Base-by-base conservation (phyloP, 2,329 filamentous ascomycete species). In the Knufia petricola region DNA sequence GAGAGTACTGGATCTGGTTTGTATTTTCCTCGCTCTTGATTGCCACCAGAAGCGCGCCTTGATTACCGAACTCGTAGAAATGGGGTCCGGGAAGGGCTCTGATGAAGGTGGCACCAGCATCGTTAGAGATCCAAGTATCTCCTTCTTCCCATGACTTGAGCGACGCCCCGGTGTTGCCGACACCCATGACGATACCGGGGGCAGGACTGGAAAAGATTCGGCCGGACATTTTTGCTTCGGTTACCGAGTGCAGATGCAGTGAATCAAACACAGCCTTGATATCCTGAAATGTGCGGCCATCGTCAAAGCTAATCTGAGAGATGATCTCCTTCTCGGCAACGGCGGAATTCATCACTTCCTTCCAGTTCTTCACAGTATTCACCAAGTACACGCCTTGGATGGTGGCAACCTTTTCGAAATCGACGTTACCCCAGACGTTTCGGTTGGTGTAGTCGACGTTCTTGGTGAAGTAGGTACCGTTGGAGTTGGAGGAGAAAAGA, bases 61-160 rank as follows among this genome's bases (percentile, higher is more conserved):
- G 84, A 59, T 95, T 90, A 46, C 92, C 92, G 64, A 96, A 94
- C 61, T 95, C 89, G 66, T 94, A 98, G 64, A 94, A 92, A 69
- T 96, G 88, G 10, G 89, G 85, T 17, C 87, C 86, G 13, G 88
- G 73, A 3, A 86, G 74, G 15, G 66, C 77, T 61, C 81, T 72
- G 31, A 73, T 78, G 92, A 94, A 98, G 1, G 81, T 89, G 52
- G 87, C 69, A 34, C 92, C 92, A 17, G 89, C 90, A 65, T 96
- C 81, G 61, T 95, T 86, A 0, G 92, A 98, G 21, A 96, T 80
- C 61, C 82, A 96, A 1, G 95, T 77, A 63, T 86, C 79, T 10
- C 87, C 82, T 8, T 95, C 78, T 2, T 72, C 70, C 61, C 89
- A 90, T 4, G 73, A 67, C 52, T 80, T 77, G 4, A 98, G 74